Percentiles rank a stretch among this genome's conserved stretches.
Conservation (phyloP, 805 yeast species). For the Gaillardinia entomophila region DNA sequence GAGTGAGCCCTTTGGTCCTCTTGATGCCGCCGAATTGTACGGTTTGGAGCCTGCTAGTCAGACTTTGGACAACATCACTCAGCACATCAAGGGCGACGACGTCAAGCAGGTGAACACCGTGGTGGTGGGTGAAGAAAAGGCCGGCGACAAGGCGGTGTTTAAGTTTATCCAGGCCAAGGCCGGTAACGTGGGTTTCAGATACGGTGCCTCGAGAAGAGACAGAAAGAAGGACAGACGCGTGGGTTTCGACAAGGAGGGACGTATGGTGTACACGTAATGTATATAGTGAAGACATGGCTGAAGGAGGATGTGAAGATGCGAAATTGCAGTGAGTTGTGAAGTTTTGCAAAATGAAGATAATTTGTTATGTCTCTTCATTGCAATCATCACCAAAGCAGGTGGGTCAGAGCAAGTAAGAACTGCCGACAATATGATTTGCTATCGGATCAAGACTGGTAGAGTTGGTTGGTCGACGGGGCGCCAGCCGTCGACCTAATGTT, state of each 20-base stretch:
- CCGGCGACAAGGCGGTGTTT: constrained; percentile 69
- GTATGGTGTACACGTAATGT: constrained; percentile 38
- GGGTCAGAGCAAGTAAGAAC: no score
- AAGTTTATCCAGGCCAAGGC: constrained; percentile 73
- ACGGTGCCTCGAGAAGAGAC: constrained; percentile 88
- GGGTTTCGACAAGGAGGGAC: constrained; percentile 65
- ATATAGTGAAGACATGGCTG: no score
- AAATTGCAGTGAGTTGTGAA: no score
- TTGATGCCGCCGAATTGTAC: constrained; percentile 84
- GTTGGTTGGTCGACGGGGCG: no score
- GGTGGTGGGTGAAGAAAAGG: constrained; percentile 48
- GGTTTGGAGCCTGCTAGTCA: constrained; percentile 84
- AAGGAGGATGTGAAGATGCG: no score
- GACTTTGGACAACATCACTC: constrained; percentile 63
- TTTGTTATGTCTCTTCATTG: no score
- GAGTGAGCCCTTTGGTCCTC: constrained; percentile 91
- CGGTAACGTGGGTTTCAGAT: constrained; percentile 85
- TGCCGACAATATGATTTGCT: no score
- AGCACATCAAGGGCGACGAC: constrained; percentile 9
- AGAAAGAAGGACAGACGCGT: constrained; percentile 76
- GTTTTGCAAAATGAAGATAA: no score
- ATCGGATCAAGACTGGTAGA: no score
- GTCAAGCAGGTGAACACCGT: constrained; percentile 17
- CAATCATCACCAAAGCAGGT: no score
- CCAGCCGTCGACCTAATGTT: no score